phyloP scores from a whole-genome alignment of 2,329 filamentous ascomycete species.

The Colletotrichum echinochloae region DNA sequence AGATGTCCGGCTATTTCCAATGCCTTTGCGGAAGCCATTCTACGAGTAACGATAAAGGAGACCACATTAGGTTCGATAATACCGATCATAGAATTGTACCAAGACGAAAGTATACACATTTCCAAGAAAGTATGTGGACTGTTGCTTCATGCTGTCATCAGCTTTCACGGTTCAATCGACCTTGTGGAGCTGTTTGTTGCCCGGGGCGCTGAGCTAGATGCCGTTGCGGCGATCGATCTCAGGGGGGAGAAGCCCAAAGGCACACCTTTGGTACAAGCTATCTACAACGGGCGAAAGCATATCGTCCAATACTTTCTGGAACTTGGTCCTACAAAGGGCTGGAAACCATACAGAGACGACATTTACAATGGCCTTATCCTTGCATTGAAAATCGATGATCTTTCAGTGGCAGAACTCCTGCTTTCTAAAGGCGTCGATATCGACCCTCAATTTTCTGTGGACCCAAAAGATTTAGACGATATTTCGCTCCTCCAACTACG shows the following conservation, averaged over 20 bases:
- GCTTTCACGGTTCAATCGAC: rapidly evolving
- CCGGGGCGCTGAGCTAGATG: not conserved
- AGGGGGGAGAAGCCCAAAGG: rapidly evolving
- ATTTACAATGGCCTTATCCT: not conserved
- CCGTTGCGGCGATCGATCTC: not conserved
- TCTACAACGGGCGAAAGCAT: rapidly evolving
- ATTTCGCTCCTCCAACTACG: rapidly evolving
- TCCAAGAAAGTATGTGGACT: not conserved
- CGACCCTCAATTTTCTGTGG: not conserved
- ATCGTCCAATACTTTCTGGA: not conserved
- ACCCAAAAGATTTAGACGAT: rapidly evolving
- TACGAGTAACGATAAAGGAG: no score
- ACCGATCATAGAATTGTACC: not conserved
- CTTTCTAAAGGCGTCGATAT: not conserved
- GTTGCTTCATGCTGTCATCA: not conserved
- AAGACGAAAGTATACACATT: not conserved
- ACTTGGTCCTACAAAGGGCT: not conserved
- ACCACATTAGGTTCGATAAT: not conserved
- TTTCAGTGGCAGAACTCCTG: not conserved
- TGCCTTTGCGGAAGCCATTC: not conserved
- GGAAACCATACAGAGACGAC: not conserved
- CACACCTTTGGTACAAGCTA: not conserved
- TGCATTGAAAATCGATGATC: not conserved
- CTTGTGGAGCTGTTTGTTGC: not conserved
- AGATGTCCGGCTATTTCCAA: not conserved